Base-by-base conservation (phyloP, 768 basidiomycete genomes). In the Boletus vinaceobasis region DNA sequence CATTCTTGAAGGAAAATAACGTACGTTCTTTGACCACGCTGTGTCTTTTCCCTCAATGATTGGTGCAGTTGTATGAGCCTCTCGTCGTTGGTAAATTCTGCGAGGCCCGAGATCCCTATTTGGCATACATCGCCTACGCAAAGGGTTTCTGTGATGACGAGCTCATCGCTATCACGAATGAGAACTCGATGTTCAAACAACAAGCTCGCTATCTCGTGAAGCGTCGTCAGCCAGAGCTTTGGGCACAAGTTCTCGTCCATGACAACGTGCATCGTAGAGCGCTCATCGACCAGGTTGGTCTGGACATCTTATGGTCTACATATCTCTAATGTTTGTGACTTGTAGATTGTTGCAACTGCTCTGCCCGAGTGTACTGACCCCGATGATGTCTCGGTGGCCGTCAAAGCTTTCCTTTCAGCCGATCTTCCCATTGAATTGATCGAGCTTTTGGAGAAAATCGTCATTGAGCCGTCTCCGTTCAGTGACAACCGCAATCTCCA, bases 161-260 rank as follows among this genome's bases (percentile, higher is more conserved):
- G 73, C 82, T 99, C 56, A 95, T 99, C 66, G 72, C 84, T 21
- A 96, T 99, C 71, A 98, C 97, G 45, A 98, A 98, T 68, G 95
- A 96, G 61, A 99, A 99, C 77, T 87, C 94, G 13, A 99, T 99
- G 97, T 99, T 95, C 83, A 99, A 98, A 75, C 96, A 99, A 66
- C 97, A 98, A 73, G 92, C 97, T 49, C 88, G 97, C 29, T 99
- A 99, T 74, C 84, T 99, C 54, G 91, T 98, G 67, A 97, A 95
- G 74, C 87, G 97, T 63, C 91, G 97, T 58, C 86, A 92, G 58
- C 85, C 90, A 15, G 97, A 98, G 57, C 84, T 99, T 31, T 99
- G 97, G 97, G 85, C 88, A 2, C 93, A 98, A 73, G 97, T 99
- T 35, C 86, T 99, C 52, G 78, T 83, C 11, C 79, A 83, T 4